Evolutionary conservation across 495 filamentous ascomycete genomes (phyloP), one percentile per base, ranked within the genome.

Genomic region (Talaromyces adpressus): DNA sequence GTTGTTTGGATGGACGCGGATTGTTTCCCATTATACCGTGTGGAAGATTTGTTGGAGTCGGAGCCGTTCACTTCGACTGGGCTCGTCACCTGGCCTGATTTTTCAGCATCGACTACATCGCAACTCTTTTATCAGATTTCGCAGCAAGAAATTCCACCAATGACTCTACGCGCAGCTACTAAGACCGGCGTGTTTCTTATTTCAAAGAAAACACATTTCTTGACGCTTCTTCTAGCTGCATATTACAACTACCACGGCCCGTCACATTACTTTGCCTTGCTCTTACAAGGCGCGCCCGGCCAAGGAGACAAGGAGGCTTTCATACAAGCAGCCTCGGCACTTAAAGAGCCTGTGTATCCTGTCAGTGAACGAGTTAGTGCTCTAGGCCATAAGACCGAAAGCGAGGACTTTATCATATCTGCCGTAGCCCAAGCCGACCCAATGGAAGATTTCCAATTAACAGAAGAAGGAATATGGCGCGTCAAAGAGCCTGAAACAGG

Each of bases 281-380:
- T 88, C 25, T 78, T 77, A 6, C 85, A 86, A 68, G 82, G 83
- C 6, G 81, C 74, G 0, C 75, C 79, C 1, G 85, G 85, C 3
- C 75, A 86, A 62, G 85, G 86, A 1, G 87, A 89, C 67, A 89
- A 88, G 69, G 86, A 89, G 65, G 88, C 83, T 3, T 88, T 88
- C 57, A 66, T 85, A 2, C 71, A 80, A 8, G 85, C 84, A 0
- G 85, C 86, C 1, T 66, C 75, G 3, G 81, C 78, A 4, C 68
- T 86, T 5, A 72, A 75, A 6, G 67, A 74, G 20, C 72, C 81
- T 0, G 84, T 79, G 67, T 85, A 83, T 63, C 68, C 79, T 23
- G 82, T 88, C 23, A 77, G 73, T 39, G 75, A 76, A 41, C 62
- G 66, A 62, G 75, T 84, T 57, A 66, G 71, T 56, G 71, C 76